Evolutionary conservation across 2,329 filamentous ascomycete species (phyloP).

Genomic region (Exophiala sp.): DNA sequence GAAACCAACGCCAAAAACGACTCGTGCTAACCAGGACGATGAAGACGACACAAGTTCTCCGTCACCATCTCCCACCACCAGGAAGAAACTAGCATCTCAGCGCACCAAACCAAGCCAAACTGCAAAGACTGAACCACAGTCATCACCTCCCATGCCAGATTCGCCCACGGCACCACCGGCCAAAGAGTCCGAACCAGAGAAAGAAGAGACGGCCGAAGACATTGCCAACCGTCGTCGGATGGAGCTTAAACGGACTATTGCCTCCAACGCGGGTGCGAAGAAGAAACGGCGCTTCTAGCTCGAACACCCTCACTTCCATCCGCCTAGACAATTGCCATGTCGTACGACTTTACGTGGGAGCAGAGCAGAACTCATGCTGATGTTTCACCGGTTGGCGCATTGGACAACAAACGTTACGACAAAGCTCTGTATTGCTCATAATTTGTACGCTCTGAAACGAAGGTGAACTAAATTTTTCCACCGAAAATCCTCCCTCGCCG

Average conservation of each 20-base stretch:
- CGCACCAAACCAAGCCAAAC: not conserved
- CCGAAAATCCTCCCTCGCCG: not conserved
- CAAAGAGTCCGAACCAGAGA: conserved; percentile 13
- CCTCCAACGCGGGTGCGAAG: conserved; percentile 49
- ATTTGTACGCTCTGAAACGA: too few species aligned
- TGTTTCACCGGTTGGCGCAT: too few species aligned
- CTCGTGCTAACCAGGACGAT: not conserved
- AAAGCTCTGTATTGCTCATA: too few species aligned
- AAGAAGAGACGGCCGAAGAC: conserved; percentile 47
- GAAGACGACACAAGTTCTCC: conserved; percentile 6
- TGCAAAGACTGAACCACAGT: too few species aligned
- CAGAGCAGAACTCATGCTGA: too few species aligned
- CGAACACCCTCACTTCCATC: not conserved
- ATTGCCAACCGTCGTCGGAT: conserved; percentile 54
- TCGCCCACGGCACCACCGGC: not conserved
- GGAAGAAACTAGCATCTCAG: conserved; percentile 14
- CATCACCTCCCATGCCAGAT: too few species aligned
- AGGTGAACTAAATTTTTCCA: too few species aligned
- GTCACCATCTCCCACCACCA: conserved; percentile 17
- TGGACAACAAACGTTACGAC: too few species aligned
- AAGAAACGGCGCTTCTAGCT: conserved; percentile 56
- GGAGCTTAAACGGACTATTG: conserved; percentile 54
- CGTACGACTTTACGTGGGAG: too few species aligned
- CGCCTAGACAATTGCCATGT: not conserved
- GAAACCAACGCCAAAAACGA: conserved; percentile 3